These are phyloP conservation scores for Telopea speciosissima DNA, from an alignment of 177 flowering plant species.

Conservation along the genomic window DNA sequence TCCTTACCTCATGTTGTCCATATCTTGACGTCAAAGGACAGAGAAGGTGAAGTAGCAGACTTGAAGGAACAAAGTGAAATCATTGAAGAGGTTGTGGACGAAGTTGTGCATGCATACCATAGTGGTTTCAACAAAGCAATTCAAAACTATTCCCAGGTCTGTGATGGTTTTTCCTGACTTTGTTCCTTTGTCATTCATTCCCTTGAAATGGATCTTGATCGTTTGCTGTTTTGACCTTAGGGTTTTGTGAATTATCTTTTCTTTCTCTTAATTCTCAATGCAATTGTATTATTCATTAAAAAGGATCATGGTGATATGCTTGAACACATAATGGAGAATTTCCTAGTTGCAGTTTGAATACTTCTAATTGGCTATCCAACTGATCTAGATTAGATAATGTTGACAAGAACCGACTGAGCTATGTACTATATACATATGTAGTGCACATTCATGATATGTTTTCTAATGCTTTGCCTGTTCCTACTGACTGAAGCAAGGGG, in stretches of 20 bases:
- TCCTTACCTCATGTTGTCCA: constrained; percentile 97
- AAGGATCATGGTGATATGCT: no score
- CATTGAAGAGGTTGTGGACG: constrained; percentile 95
- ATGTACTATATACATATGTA: no score
- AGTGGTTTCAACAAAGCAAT: constrained; percentile 97
- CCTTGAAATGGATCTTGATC: no score
- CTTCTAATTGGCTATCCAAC: no score
- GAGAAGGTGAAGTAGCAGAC: constrained; percentile 63
- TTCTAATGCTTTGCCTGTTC: not conserved
- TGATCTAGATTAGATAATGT: no score
- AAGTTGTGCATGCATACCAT: constrained; percentile 95
- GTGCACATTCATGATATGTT: not conserved
- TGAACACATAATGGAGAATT: no score
- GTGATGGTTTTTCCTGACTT: constrained; percentile 1
- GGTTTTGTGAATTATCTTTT: no score
- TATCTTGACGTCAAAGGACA: constrained; percentile 90
- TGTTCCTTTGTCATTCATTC: not conserved
- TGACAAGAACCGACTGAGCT: no score
- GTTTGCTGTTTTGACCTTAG: no score
- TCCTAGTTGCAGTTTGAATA: no score
- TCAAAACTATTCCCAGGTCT: constrained; percentile 98
- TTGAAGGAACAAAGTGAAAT: constrained; percentile 90
- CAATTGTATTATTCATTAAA: no score
- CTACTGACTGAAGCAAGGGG: not conserved
- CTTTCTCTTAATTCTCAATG: not conserved